Conservation (phyloP, 352 stramenopile genomes). For the Phytophthora foliorum region DNA sequence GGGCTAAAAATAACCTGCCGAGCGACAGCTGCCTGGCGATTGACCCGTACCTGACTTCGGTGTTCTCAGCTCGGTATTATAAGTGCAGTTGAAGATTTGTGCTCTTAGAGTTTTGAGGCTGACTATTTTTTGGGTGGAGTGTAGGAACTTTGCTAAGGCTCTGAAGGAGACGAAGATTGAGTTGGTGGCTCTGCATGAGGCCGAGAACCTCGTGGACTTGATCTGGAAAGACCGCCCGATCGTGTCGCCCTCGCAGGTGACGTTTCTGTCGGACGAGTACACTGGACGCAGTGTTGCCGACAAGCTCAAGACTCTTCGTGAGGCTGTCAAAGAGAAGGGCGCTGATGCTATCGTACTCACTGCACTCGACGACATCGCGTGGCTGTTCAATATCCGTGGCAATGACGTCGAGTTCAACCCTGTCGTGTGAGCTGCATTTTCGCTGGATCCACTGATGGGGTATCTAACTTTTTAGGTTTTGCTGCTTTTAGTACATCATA, state of each 20-base stretch:
- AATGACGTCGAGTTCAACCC: slow-evolving; percentile 98
- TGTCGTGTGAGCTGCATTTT: slow-evolving; percentile 87
- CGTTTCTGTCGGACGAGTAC: slow-evolving; percentile 94
- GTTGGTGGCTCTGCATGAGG: slow-evolving; percentile 77
- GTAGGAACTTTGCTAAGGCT: slow-evolving; percentile 70
- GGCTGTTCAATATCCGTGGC: slow-evolving; percentile 98
- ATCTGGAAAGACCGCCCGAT: slow-evolving; percentile 92
- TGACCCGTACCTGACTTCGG: slow-evolving; percentile 95
- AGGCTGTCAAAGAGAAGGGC: slow-evolving; percentile 89
- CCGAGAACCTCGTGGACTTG: slow-evolving; percentile 96
- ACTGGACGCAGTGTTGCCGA: slow-evolving; percentile 91
- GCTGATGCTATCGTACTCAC: slow-evolving; percentile 95
- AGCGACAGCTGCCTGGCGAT: slow-evolving; percentile 91
- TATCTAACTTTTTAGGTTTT: slow-evolving; percentile 7
- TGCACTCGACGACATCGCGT: slow-evolving; percentile 97
- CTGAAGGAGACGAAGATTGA: slow-evolving; percentile 78
- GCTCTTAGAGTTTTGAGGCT: neutral
- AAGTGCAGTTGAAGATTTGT: slow-evolving; percentile 8
- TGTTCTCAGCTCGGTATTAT: slow-evolving; percentile 74
- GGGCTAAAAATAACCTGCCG: slow-evolving; percentile 74
- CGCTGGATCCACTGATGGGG: neutral
- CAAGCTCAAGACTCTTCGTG: slow-evolving; percentile 92
- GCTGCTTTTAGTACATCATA: slow-evolving; percentile 86
- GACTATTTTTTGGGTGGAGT: slow-evolving; percentile 1
- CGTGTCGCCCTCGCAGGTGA: slow-evolving; percentile 82